Percentiles rank a stretch among this genome's conserved stretches.
Conservation (phyloP, 2,329 filamentous ascomycete species). For the Alternaria sp. region DNA sequence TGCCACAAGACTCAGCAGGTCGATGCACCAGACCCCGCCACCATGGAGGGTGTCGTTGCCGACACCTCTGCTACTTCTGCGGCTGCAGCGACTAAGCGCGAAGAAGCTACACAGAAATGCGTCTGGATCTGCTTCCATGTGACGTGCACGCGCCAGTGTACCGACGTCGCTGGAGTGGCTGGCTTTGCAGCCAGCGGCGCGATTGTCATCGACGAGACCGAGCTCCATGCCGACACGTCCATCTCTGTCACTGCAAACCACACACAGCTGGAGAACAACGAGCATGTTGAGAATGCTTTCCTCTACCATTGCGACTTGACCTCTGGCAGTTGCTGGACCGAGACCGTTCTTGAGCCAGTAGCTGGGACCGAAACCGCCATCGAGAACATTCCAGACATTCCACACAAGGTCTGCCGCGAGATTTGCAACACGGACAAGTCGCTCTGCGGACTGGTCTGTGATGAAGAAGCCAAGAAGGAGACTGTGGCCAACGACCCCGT, state of each 20-base stretch:
- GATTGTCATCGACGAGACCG: constrained; percentile 4
- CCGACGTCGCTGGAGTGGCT: not conserved
- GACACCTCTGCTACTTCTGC: not conserved
- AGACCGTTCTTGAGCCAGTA: not conserved
- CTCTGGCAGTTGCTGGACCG: not conserved
- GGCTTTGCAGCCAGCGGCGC: not conserved
- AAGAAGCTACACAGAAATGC: not conserved
- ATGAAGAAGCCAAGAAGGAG: not conserved
- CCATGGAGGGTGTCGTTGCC: not conserved
- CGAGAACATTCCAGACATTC: not conserved
- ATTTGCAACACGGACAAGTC: not conserved
- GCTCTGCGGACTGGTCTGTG: not conserved
- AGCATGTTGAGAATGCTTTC: not conserved
- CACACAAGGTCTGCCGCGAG: constrained; percentile 1
- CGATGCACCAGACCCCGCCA: not conserved
- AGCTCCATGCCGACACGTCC: not conserved
- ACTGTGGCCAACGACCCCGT: not conserved
- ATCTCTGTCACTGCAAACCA: not conserved
- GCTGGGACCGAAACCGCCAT: not conserved
- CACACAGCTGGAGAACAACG: not conserved
- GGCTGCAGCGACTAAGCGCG: not conserved
- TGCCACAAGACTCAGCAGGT: not conserved
- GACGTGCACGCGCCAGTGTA: not conserved
- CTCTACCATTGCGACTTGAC: not conserved
- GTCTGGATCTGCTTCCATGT: not conserved